phyloP scores from a whole-genome alignment of 1,139 yeast genomes.

The Yamadazyma oceani region DNA sequence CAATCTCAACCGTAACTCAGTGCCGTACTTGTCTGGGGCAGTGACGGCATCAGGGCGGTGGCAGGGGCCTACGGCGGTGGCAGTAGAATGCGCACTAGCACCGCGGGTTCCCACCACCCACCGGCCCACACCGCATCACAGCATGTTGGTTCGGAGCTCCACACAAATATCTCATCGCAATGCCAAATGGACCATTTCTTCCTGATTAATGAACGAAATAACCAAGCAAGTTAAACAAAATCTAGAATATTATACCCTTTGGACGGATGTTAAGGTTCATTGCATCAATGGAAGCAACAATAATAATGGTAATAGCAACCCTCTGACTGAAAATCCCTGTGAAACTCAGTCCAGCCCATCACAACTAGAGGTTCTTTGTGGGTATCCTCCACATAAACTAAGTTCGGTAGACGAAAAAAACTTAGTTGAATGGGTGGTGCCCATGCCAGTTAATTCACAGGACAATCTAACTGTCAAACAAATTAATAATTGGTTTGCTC shows the following conservation, averaged over 20 bases:
- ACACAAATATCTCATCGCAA: conserved; percentile 1
- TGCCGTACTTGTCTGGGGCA: no score
- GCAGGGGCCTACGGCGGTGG: no score
- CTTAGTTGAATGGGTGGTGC: conserved; percentile 37
- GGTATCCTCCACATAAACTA: conserved; percentile 32
- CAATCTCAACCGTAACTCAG: no score
- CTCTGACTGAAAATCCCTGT: no score
- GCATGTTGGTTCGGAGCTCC: background rate
- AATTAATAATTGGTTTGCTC: conserved; percentile 34
- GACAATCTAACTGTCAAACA: conserved; percentile 21
- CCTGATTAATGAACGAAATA: conserved; percentile 7
- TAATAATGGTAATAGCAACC: no score
- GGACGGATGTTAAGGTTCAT: conserved; percentile 43
- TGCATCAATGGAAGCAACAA: background rate
- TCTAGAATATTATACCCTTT: conserved; percentile 53
- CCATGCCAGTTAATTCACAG: conserved; percentile 19
- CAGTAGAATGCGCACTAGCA: no score
- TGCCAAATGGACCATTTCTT: no score
- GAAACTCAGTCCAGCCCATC: no score
- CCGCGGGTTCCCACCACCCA: no score
- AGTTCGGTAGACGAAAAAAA: conserved; percentile 22
- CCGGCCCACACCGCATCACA: background rate
- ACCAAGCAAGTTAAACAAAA: conserved; percentile 36
- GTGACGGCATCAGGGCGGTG: no score
- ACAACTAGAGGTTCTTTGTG: conserved; percentile 21